A percentile compares a stretch with the other conserved stretches of the same genome.
Conservation (phyloP, 495 filamentous ascomycete genomes). For the Lentithecium fluviatile region DNA sequence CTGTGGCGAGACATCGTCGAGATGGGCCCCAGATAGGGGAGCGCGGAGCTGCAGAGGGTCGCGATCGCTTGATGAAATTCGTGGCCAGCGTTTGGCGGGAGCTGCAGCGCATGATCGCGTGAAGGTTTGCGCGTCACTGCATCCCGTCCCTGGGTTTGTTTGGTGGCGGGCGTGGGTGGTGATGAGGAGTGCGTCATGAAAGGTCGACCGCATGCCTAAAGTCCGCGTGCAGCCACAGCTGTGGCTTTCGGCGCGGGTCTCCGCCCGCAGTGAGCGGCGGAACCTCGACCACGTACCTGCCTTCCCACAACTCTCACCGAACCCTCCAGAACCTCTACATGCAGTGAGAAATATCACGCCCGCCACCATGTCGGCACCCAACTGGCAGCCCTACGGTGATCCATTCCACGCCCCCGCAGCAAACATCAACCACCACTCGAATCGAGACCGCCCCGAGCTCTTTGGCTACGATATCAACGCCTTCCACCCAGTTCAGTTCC, state of each 20-base stretch:
- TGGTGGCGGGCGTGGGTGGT: not conserved
- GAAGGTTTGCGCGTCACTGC: conserved; percentile 17
- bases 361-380: conserved; percentile 25
- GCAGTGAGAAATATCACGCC: no score
- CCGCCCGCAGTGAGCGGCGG: no score
- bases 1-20: conserved; percentile 26
- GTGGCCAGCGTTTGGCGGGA: conserved; percentile 10
- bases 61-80: conserved; percentile 15
- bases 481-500: conserved; percentile 7
- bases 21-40: conserved; percentile 14
- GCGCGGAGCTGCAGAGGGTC: not conserved
- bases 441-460: conserved; percentile 14
- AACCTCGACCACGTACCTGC: no score
- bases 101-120: conserved; percentile 27
- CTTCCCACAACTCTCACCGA: no score
- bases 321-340: not conserved
- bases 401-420: not conserved
- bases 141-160: conserved; percentile 2
- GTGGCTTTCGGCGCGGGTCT: no score
- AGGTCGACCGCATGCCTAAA: no score
- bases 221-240: no score
- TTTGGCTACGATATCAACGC: conserved; percentile 10
- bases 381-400: conserved; percentile 4
- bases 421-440: conserved; percentile 3
- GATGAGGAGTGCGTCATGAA: not conserved